Percentiles rank a stretch among this genome's conserved stretches.
phyloP scores from a whole-genome alignment of 2,329 filamentous ascomycete species.

The Cylindrodendrum hubeiense region DNA sequence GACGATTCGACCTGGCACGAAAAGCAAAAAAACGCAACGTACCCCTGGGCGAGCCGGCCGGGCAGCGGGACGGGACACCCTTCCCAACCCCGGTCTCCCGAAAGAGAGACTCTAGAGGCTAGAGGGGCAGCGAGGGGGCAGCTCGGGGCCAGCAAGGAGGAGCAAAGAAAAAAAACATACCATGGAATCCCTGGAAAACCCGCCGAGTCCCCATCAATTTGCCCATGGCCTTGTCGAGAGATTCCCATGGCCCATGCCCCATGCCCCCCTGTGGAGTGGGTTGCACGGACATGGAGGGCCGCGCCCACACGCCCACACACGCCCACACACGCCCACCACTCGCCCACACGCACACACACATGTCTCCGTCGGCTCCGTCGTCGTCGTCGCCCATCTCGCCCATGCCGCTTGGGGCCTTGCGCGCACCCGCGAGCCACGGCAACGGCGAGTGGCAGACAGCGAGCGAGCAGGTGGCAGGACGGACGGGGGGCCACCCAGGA shows the following conservation, averaged over 20 bases:
- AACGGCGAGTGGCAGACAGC: not conserved
- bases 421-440: no score
- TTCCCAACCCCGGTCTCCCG: constrained; percentile 25
- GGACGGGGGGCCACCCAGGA: no score
- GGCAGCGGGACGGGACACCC: constrained; percentile 24
- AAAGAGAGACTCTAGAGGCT: constrained; percentile 16
- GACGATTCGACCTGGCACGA: constrained; percentile 6
- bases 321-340: constrained; percentile 10
- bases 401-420: constrained; percentile 6
- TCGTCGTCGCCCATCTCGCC: constrained; percentile 6
- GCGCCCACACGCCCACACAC: no score
- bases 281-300: no score
- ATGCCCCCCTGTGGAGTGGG: not conserved
- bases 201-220: constrained; percentile 27
- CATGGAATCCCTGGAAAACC: constrained; percentile 31
- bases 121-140: not conserved
- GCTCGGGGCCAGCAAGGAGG: no score
- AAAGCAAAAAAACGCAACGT: constrained; percentile 15
- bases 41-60: constrained; percentile 14
- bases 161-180: constrained; percentile 30
- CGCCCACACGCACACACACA: not conserved
- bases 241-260: constrained; percentile 36
- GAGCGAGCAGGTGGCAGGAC: no score
- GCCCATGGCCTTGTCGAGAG: constrained; percentile 37
- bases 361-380: constrained; percentile 18